Evolutionary conservation across 2,329 filamentous ascomycete genomes (phyloP).

Genomic region (Talaromyces amestolkiae): DNA sequence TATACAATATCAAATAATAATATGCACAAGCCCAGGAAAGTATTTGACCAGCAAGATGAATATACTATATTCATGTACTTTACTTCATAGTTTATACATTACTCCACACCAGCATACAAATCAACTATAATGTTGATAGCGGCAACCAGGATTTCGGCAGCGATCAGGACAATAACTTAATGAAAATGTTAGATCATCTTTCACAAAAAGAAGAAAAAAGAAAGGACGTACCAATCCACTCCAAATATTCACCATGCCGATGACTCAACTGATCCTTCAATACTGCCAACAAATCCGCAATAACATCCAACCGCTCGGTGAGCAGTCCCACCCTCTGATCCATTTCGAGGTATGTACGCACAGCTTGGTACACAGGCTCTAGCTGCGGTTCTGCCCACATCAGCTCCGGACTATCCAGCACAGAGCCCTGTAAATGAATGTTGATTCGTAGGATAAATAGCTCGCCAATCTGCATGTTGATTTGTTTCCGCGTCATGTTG

Average conservation of each 20-base stretch:
- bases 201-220: neutral
- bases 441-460: constrained; percentile 97
- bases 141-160: constrained; percentile 89
- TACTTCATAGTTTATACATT: constrained; percentile 19
- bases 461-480: constrained; percentile 99
- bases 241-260: constrained; percentile 82
- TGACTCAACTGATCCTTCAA: constrained; percentile 94
- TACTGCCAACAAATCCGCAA: constrained; percentile 87
- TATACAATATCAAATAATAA: neutral
- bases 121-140: constrained; percentile 94
- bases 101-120: constrained; percentile 69
- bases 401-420: constrained; percentile 92
- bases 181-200: neutral
- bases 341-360: constrained; percentile 95
- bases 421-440: constrained; percentile 94
- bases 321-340: constrained; percentile 87
- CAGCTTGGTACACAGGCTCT: constrained; percentile 93
- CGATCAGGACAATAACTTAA: constrained; percentile 88
- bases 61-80: neutral
- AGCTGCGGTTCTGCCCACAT: constrained; percentile 98
- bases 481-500: constrained; percentile 78
- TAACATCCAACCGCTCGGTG: constrained; percentile 87
- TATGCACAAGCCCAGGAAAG: neutral
- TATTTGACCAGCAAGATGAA: neutral
- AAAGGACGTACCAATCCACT: constrained; percentile 75